Conservation (phyloP, 2,329 filamentous ascomycete genomes). For the Scedosporium apiospermum region DNA sequence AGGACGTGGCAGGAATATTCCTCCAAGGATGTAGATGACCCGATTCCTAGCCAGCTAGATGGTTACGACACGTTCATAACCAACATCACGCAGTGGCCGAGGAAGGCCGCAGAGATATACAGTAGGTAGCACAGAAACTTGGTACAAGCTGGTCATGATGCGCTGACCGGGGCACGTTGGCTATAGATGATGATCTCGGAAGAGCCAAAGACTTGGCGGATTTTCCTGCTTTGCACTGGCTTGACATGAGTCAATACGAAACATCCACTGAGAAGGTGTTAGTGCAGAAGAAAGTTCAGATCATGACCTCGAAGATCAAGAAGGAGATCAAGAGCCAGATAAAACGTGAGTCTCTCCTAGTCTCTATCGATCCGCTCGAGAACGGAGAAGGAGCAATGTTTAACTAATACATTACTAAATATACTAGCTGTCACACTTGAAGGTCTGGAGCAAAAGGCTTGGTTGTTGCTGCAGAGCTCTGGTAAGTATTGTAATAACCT, state of each 20-base stretch:
- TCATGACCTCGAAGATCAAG: constrained; percentile 11
- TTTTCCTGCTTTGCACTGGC: neutral
- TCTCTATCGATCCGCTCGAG: neutral
- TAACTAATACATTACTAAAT: constrained; percentile 5
- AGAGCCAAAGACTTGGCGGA: neutral
- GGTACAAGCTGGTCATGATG: neutral
- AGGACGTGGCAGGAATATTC: constrained; percentile 18
- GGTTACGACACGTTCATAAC: constrained; percentile 30
- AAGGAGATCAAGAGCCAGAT: constrained; percentile 16
- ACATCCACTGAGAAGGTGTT: neutral
- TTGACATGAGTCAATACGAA: neutral
- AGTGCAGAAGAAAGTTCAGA: neutral
- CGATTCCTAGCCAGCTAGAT: constrained; percentile 20
- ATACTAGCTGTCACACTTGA: constrained; percentile 1
- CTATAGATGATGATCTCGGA: neutral
- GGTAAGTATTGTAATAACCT: neutral
- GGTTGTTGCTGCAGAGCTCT: constrained; percentile 19
- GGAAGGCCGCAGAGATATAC: constrained; percentile 15
- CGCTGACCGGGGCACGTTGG: too few species aligned
- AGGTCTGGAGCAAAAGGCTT: constrained; percentile 13
- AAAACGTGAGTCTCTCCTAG: constrained; percentile 12
- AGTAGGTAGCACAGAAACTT: neutral
- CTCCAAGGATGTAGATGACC: constrained; percentile 9
- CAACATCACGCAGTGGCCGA: constrained; percentile 21
- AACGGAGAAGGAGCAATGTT: neutral